A percentile compares a stretch with the other conserved stretches of the same genome.
Evolutionary conservation across 371 early-diverging fungal species (phyloP).

Genomic region (Cokeromyces recurvatus): DNA sequence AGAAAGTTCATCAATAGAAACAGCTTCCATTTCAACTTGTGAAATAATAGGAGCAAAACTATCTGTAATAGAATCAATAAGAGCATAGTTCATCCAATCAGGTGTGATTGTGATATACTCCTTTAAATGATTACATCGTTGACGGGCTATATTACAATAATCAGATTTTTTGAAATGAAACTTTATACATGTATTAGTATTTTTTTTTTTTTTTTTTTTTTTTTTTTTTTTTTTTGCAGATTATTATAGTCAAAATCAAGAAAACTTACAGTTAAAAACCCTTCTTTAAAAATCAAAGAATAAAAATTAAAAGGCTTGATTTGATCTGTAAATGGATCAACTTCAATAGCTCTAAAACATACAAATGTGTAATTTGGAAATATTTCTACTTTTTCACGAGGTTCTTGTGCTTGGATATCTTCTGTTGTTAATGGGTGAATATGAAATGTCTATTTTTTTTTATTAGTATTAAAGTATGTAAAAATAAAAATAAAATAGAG

Average conservation of each 20-base stretch:
- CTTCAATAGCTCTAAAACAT: constrained; percentile 63
- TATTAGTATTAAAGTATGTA: neutral
- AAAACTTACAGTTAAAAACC: constrained; percentile 51
- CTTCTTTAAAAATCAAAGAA: constrained; percentile 70
- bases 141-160: constrained; percentile 28
- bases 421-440: constrained; percentile 75
- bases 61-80: constrained; percentile 83
- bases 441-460: constrained; percentile 40
- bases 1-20: constrained; percentile 84
- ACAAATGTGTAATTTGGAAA: constrained; percentile 72
- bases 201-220: too few species aligned
- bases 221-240: too few species aligned
- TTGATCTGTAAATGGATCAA: constrained; percentile 42
- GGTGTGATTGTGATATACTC: constrained; percentile 38
- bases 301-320: constrained; percentile 73
- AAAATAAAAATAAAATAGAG: neutral
- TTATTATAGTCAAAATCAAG: neutral
- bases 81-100: constrained; percentile 80
- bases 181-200: constrained; percentile 8
- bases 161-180: constrained; percentile 36
- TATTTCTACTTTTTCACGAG: constrained; percentile 71
- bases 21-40: constrained; percentile 79
- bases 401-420: constrained; percentile 68
- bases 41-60: constrained; percentile 70
- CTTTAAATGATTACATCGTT: constrained; percentile 34